Evolutionary conservation across 2,329 filamentous ascomycete genomes (phyloP), one percentile per base, ranked within the genome.

Genomic region (Neonectria neomacrospora): DNA sequence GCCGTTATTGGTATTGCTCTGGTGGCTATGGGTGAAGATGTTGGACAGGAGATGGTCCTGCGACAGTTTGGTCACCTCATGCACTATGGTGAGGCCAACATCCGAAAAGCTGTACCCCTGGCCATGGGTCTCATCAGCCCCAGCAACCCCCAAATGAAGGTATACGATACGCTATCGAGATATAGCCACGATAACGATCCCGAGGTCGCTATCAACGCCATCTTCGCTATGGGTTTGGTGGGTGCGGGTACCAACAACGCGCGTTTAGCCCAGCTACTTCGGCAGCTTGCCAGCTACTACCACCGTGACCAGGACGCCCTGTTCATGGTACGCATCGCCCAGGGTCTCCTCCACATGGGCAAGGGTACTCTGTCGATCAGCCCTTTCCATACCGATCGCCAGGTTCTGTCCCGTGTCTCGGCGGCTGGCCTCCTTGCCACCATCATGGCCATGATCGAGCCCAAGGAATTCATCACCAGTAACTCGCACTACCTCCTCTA

Each of bases 121-220:
- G 96, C 96, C 26, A 96, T 99, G 93, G 96, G 94, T 74, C 86
- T 99, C 58, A 91, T 99, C 76, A 97, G 93, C 80, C 93, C 96
- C 12, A 97, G 94, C 82, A 99, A 99, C 82, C 96, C 96, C 11
- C 96, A 99, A 79, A 99, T 99, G 95, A 99, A 98, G 85, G 92
- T 99, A 51, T 99, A 99, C 82, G 96, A 99, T 79, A 99, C 96
- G 1, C 85, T 99, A 11, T 99, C 96, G 54, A 87, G 96, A 75
- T 99, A 99, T 86, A 96, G 92, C 68, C 96, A 99, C 86, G 96
- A 99, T 82, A 99, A 96, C 71, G 96, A 99, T 81, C 96, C 95
- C 66, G 96, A 99, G 74, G 96, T 99, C 50, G 96, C 96, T 41
- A 92, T 99, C 80, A 99, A 98, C 76, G 94, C 96, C 74, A 99